phyloP scores from a whole-genome alignment of 2,329 filamentous ascomycete genomes.

The Scedosporium minutisporum region DNA sequence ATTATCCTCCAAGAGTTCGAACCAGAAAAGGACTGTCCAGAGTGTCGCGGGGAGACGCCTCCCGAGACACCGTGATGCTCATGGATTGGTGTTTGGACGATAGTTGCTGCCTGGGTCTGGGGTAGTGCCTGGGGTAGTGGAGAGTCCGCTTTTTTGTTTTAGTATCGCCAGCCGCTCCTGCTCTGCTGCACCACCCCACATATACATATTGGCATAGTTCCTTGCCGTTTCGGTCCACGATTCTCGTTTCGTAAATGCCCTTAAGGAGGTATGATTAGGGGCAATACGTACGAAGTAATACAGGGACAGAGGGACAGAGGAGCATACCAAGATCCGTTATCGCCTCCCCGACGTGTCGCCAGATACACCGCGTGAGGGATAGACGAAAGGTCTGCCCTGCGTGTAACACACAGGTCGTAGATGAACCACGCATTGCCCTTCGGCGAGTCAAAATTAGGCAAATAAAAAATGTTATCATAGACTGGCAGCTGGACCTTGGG shows the following conservation, averaged over 20 bases:
- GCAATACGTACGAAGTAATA: neutral
- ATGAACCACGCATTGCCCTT: neutral
- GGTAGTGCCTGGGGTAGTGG: neutral
- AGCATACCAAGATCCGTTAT: neutral
- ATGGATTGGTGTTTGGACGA: neutral
- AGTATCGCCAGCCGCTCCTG: neutral
- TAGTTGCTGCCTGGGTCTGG: neutral
- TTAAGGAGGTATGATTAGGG: neutral
- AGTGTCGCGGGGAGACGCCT: slow-evolving; percentile 9
- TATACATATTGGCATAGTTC: neutral
- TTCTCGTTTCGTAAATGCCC: neutral
- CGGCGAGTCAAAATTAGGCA: neutral
- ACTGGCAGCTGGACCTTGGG: neutral
- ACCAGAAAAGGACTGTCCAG: slow-evolving; percentile 5
- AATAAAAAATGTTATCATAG: neutral
- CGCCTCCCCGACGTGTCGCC: neutral
- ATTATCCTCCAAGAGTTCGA: slow-evolving; percentile 9
- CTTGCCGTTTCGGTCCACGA: neutral
- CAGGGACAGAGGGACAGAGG: neutral
- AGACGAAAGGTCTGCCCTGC: neutral
- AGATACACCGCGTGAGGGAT: neutral
- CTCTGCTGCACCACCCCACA: neutral
- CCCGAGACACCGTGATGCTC: slow-evolving; percentile 8
- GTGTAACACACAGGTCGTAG: neutral
- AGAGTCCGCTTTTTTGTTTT: neutral